Conservation (phyloP, 768 basidiomycete genomes). For the Gautieria morchelliformis region DNA sequence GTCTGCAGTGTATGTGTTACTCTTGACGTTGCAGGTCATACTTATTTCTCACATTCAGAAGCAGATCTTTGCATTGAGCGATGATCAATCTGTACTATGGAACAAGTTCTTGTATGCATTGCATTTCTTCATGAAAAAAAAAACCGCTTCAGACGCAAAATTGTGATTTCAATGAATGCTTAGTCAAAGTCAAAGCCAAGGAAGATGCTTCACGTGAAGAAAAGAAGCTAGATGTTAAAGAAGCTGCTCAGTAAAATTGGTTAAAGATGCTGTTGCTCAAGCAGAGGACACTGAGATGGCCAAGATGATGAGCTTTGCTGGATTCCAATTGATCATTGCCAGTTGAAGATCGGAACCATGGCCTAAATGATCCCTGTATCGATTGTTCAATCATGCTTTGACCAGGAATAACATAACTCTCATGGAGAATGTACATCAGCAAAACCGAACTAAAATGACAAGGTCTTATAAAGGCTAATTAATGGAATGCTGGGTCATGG, state of each 20-base stretch:
- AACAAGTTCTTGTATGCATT: slow-evolving; percentile 89
- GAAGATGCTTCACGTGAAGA: slow-evolving; percentile 58
- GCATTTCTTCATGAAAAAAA: slow-evolving; percentile 80
- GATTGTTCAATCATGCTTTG: slow-evolving; percentile 16
- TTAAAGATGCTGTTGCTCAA: slow-evolving; percentile 34
- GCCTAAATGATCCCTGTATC: neutral
- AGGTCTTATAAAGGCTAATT: no score
- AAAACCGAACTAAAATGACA: no score
- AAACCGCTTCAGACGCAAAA: slow-evolving; percentile 72
- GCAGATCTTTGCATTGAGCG: slow-evolving; percentile 82
- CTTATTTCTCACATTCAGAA: slow-evolving; percentile 9
- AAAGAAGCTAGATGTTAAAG: slow-evolving; percentile 71
- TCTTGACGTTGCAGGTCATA: neutral
- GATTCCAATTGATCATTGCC: slow-evolving; percentile 82
- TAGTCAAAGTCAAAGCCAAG: slow-evolving; percentile 70
- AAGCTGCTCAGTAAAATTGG: slow-evolving; percentile 61
- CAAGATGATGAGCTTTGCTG: slow-evolving; percentile 83
- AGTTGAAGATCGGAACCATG: neutral
- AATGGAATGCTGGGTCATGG: no score
- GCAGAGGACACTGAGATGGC: slow-evolving; percentile 60
- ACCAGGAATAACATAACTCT: slow-evolving; percentile 69
- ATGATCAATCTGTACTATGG: slow-evolving; percentile 83
- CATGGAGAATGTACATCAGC: no score
- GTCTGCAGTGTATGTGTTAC: slow-evolving; percentile 69
- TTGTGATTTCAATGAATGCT: slow-evolving; percentile 91